These are phyloP conservation scores for Rhodosporidiobolus sp. DNA, from an alignment of 768 basidiomycete genomes.

Conservation along the genomic window DNA sequence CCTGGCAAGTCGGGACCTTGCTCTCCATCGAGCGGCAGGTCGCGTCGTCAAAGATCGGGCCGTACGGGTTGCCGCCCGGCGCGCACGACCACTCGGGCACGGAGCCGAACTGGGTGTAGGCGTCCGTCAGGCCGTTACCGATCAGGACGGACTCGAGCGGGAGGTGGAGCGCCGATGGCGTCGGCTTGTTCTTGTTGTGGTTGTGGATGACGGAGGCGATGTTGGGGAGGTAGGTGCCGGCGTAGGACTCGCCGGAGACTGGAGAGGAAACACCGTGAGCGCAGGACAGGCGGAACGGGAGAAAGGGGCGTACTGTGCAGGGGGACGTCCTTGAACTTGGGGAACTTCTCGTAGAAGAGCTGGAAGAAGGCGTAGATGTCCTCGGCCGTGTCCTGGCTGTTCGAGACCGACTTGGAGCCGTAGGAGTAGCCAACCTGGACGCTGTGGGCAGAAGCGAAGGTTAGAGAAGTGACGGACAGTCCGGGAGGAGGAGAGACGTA, in stretches of 20 bases:
- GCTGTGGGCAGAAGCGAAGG: slow-evolving; percentile 48
- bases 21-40: slow-evolving; percentile 62
- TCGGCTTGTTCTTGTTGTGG: slow-evolving; percentile 61
- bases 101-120: slow-evolving; percentile 66
- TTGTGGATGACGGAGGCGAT: slow-evolving; percentile 78
- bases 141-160: slow-evolving; percentile 67
- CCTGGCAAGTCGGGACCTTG: slow-evolving; percentile 64
- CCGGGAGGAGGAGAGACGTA: slow-evolving; percentile 48
- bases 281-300: slow-evolving; percentile 34
- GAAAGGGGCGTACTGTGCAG: slow-evolving; percentile 56
- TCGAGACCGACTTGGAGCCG: slow-evolving; percentile 68
- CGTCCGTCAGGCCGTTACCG: slow-evolving; percentile 61
- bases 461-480: slow-evolving; percentile 10
- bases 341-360: slow-evolving; percentile 73
- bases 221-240: slow-evolving; percentile 79
- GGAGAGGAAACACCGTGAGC: slow-evolving; percentile 32
- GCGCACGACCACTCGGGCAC: slow-evolving; percentile 75
- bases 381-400: slow-evolving; percentile 77
- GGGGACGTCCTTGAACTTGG: slow-evolving; percentile 64
- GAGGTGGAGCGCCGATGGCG: slow-evolving; percentile 23
- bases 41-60: slow-evolving; percentile 64
- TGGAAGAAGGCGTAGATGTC: slow-evolving; percentile 63
- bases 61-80: slow-evolving; percentile 51
- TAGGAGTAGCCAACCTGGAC: slow-evolving; percentile 90
- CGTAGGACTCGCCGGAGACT: slow-evolving; percentile 53